A percentile compares a stretch with the other conserved stretches of the same genome.
Conservation (phyloP, 805 yeast genomes). For the Cyberlindnera veronae region DNA sequence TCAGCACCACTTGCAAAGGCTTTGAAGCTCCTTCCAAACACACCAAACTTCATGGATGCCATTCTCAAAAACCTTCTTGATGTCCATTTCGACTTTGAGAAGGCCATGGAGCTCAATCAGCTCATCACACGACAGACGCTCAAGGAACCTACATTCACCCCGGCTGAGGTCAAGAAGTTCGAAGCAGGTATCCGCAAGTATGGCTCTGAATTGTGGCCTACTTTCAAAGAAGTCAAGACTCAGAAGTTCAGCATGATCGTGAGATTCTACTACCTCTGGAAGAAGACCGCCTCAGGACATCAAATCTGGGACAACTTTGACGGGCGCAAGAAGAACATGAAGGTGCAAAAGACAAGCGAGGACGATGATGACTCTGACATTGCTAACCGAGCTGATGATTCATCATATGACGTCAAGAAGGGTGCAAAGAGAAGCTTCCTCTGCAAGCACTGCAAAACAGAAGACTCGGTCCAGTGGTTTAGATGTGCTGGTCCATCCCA, state of each 20-base stretch:
- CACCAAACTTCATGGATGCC: constrained; percentile 83
- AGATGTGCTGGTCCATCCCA: constrained; percentile 61
- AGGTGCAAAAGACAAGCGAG: constrained; percentile 22
- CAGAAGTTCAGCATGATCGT: constrained; percentile 79
- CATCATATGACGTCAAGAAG: constrained; percentile 60
- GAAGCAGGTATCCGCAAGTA: constrained; percentile 68
- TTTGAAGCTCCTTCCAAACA: constrained; percentile 51
- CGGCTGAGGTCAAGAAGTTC: constrained; percentile 61
- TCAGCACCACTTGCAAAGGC: constrained; percentile 56
- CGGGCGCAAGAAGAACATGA: constrained; percentile 65
- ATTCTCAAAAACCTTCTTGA: constrained; percentile 54
- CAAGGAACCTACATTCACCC: constrained; percentile 72
- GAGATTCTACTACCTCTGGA: constrained; percentile 87
- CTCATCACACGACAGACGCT: constrained; percentile 53
- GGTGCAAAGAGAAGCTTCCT: constrained; percentile 40
- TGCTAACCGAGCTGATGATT: constrained; percentile 55
- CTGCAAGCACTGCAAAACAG: constrained; percentile 73
- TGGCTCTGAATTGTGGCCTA: constrained; percentile 80
- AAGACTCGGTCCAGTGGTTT: constrained; percentile 59
- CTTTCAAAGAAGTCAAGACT: constrained; percentile 64
- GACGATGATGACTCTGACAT: constrained; percentile 25
- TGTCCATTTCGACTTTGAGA: constrained; percentile 44
- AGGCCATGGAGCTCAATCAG: constrained; percentile 45
- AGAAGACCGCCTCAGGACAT: constrained; percentile 74
- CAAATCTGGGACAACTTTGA: constrained; percentile 78